Base-by-base conservation (phyloP, 495 filamentous ascomycete species). In the Viridothelium virens region DNA sequence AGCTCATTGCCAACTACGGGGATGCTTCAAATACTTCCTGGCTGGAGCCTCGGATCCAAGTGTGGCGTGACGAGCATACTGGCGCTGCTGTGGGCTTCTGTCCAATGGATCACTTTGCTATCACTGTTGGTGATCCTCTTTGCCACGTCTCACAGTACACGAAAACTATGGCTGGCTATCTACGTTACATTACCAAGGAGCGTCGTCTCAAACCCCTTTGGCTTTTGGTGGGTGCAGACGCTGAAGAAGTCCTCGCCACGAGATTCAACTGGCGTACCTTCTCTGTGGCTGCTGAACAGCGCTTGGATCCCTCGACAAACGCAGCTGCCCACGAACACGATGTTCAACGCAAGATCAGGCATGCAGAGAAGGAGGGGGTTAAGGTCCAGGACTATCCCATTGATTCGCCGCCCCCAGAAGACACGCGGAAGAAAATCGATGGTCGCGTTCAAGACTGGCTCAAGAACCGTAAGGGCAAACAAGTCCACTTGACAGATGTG, bases 21-120 rank as follows among this genome's bases (percentile, higher is more conserved):
- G 91, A 94, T 73, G 89, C 91, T 16, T 89, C 90, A 14, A 91
- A 92, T 68, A 96, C 90, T 0, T 90, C 90, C 1, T 96, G 89
- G 88, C 83, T 89, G 25, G 91, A 96, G 74, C 86, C 89, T 5
- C 85, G 89, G 14, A 92, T 88, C 73, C 84, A 87, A 71, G 85
- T 94, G 68, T 96, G 88, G 88, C 88, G 91, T 4, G 88, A 94
- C 69, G 78, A 81, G 50, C 74, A 75, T 4, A 93, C 90, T 0
- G 91, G 91, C 56, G 91, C 91, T 5, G 91, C 91, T 0, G 81
- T 92, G 48, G 85, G 89, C 16, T 96, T 87, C 67, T 87, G 91
- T 1, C 84, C 86, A 33, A 84, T 87, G 70, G 83, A 85, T 74
- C 86, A 81, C 69, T 90, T 87, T 69, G 89, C 84, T 10, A 86